Conservation (phyloP, 306 rosid species). For the Quillaja saponaria region DNA sequence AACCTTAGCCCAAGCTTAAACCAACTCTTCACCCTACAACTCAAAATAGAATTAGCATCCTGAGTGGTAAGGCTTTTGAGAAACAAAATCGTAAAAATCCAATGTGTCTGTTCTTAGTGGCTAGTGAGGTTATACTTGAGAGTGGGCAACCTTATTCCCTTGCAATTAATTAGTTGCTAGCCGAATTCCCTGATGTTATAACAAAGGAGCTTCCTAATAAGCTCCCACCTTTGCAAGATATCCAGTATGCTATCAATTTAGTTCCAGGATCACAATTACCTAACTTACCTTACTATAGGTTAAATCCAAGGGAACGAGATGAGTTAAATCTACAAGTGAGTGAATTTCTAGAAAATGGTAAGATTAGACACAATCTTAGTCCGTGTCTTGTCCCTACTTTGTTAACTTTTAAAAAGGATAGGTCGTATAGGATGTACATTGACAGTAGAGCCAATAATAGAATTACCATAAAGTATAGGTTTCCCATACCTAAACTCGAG, state of each 20-base stretch:
- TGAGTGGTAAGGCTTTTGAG: no score
- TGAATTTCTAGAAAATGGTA: background rate
- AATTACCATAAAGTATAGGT: background rate
- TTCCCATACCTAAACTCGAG: background rate
- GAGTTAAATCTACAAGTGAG: background rate
- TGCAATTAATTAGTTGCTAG: no score
- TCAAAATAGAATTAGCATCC: no score
- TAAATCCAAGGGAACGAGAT: background rate
- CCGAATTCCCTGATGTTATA: background rate
- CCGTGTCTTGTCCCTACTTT: background rate
- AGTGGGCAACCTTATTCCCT: no score
- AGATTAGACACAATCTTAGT: background rate
- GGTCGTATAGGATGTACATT: background rate
- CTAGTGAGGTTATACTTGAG: no score
- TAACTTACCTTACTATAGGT: background rate
- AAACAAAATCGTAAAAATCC: no score
- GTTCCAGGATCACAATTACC: background rate
- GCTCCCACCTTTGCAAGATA: background rate
- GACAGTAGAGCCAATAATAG: background rate
- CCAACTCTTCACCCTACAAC: no score
- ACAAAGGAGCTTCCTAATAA: background rate
- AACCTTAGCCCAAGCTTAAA: no score
- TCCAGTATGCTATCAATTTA: background rate
- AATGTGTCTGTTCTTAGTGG: no score
- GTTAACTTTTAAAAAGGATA: background rate